Conservation (phyloP, 345 rosid genomes). For the Lenwebbia sp. region DNA sequence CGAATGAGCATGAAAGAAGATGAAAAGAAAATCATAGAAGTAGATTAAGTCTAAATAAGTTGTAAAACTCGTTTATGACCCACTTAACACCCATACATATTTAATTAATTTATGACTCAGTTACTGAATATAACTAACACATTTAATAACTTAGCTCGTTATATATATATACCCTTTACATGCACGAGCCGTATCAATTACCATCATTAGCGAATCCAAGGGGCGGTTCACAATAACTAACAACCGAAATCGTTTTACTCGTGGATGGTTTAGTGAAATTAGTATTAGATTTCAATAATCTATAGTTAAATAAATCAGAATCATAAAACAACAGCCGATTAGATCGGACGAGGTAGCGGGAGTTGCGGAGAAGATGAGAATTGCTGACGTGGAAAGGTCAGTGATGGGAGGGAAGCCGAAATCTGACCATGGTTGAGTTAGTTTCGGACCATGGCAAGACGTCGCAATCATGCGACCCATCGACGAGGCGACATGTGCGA, state of each 20-base stretch:
- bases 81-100: too few relatives aligned
- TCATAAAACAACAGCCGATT: background rate
- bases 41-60: too few relatives aligned
- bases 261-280: background rate
- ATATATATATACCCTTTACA: too few relatives aligned
- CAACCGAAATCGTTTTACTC: background rate
- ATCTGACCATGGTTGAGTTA: background rate
- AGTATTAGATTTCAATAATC: background rate
- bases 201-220: background rate
- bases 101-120: too few relatives aligned
- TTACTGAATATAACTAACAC: too few relatives aligned
- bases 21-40: too few relatives aligned
- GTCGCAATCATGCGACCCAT: background rate
- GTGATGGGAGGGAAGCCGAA: background rate
- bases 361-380: background rate
- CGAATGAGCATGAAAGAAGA: too few relatives aligned
- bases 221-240: background rate
- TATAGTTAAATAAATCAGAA: background rate
- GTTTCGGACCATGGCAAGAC: background rate
- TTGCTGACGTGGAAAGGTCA: background rate
- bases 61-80: too few relatives aligned
- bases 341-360: background rate
- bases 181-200: accelerated
- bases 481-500: background rate
- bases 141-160: too few relatives aligned